These are phyloP conservation scores for Aspergillus oerlinghausenensis DNA, from an alignment of 2,329 filamentous ascomycete genomes.

Conservation along the genomic window DNA sequence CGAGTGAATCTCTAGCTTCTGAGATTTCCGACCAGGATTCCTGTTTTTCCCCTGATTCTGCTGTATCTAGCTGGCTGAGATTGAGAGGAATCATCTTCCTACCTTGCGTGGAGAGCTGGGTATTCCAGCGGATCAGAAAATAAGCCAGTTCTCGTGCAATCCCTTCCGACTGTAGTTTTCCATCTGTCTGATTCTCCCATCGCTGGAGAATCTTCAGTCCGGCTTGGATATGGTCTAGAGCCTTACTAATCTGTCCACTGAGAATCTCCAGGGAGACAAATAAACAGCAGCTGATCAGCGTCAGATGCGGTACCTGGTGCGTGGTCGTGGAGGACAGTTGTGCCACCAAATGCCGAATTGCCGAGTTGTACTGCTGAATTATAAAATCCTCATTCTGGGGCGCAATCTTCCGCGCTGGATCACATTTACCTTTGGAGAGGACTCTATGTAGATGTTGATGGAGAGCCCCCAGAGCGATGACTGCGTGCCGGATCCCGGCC, in stretches of 20 bases:
- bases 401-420: not conserved
- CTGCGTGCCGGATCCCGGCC: conserved; percentile 47
- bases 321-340: conserved; percentile 17
- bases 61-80: not conserved
- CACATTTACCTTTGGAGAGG: not conserved
- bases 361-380: conserved; percentile 46
- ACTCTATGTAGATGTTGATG: conserved; percentile 32
- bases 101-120: not conserved
- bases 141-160: not conserved
- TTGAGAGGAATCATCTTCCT: not conserved
- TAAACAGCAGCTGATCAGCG: conserved; percentile 17
- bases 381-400: conserved; percentile 28
- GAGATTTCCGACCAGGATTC: not conserved
- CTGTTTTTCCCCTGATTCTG: not conserved
- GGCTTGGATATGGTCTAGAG: conserved; percentile 18
- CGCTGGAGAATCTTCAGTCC: conserved; percentile 17
- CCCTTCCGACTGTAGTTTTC: not conserved
- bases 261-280: conserved; percentile 22
- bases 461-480: conserved; percentile 46
- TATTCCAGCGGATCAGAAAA: conserved; percentile 6
- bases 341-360: conserved; percentile 38
- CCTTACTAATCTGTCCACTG: conserved; percentile 9
- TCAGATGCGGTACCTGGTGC: conserved; percentile 5
- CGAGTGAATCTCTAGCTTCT: not conserved
- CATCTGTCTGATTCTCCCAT: not conserved